These are phyloP conservation scores for Cicer arietinum DNA, from an alignment of 306 rosid genomes.

Conservation along the genomic window DNA sequence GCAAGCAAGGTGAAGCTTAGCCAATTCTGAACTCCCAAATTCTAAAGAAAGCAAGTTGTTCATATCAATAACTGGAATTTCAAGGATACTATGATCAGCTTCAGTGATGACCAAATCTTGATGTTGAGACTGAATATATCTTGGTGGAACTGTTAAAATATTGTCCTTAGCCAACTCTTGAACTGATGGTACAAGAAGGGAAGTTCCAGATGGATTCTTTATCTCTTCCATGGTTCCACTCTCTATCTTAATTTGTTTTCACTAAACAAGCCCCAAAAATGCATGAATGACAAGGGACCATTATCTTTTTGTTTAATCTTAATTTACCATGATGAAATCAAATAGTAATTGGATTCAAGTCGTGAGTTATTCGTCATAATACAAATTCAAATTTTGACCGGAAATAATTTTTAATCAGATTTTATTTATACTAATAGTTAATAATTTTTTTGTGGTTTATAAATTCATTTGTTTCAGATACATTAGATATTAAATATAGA, in stretches of 20 bases:
- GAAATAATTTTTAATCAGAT: too few relatives aligned
- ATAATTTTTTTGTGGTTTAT: too few relatives aligned
- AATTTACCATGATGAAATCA: too few relatives aligned
- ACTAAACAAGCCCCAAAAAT: neutral
- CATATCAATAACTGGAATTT: constrained; percentile 45
- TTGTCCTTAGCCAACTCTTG: constrained; percentile 42
- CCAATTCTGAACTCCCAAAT: constrained; percentile 38
- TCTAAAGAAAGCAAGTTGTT: constrained; percentile 28
- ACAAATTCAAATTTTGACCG: too few relatives aligned
- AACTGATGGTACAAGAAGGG: constrained; percentile 47
- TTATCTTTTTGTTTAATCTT: too few relatives aligned
- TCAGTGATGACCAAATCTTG: constrained; percentile 1
- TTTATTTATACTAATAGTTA: too few relatives aligned
- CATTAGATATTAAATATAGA: too few relatives aligned
- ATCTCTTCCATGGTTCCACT: constrained; percentile 16
- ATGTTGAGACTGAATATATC: constrained; percentile 41
- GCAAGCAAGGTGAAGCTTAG: constrained; percentile 52
- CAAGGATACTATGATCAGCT: neutral
- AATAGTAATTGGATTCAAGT: too few relatives aligned
- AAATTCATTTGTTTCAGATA: too few relatives aligned
- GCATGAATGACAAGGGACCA: too few relatives aligned
- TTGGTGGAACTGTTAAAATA: constrained; percentile 11
- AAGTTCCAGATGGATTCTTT: constrained; percentile 7
- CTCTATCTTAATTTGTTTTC: neutral
- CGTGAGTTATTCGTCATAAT: too few relatives aligned